Conservation (phyloP, 75 land plant species). For the Pseudotsuga menziesii region DNA sequence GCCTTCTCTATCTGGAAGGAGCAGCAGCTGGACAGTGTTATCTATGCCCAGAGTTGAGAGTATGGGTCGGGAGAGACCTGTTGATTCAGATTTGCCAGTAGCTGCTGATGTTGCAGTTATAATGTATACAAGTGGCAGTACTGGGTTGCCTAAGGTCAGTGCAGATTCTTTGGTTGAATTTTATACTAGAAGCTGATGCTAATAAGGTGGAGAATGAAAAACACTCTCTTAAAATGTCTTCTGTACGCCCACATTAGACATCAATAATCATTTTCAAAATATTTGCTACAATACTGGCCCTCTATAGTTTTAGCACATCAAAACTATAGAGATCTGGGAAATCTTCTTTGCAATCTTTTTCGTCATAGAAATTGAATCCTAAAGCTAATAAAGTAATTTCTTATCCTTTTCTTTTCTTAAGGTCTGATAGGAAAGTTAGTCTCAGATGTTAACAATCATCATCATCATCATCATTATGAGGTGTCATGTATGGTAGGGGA, state of each 20-base stretch:
- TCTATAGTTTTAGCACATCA: no score
- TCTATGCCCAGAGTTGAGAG: conserved; percentile 59
- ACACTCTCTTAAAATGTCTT: neutral
- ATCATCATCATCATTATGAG: no score
- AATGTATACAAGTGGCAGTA: conserved; percentile 99
- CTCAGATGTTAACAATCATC: no score
- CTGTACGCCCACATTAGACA: no score
- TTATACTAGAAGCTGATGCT: neutral
- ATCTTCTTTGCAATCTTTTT: no score
- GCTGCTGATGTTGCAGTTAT: conserved; percentile 89
- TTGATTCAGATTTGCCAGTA: conserved; percentile 63
- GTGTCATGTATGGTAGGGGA: neutral
- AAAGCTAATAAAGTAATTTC: no score
- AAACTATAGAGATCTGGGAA: no score
- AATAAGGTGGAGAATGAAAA: neutral
- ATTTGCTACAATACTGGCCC: no score
- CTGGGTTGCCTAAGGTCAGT: conserved; percentile 95
- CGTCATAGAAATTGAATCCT: no score
- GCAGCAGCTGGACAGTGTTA: conserved; percentile 48
- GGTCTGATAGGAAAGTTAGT: no score
- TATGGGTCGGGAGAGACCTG: conserved; percentile 54
- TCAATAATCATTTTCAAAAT: no score
- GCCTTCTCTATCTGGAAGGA: conserved; percentile 14
- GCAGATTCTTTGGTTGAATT: neutral
- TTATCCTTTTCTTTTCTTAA: no score